Base-by-base conservation (phyloP, 371 early-diverging fungal genomes). In the Mucor irregularis region DNA sequence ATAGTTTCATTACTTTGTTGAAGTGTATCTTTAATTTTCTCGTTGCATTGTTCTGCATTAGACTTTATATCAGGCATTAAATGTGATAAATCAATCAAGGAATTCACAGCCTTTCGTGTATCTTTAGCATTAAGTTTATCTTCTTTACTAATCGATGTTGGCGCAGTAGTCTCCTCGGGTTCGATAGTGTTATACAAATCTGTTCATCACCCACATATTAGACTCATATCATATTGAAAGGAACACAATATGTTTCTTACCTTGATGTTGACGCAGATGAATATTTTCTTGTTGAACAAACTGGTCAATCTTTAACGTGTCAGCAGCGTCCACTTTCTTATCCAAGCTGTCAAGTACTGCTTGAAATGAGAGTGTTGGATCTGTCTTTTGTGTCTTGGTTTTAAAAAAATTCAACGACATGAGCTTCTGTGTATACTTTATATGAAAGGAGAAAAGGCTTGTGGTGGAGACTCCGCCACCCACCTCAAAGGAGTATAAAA, bases 341-440 rank as follows among this genome's bases (percentile, higher is more conserved):
- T 46, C 16, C 29, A 46, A 10, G 19, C 30, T 46, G 26, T 29
- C 17, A 14, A 46, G 6, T 10, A 46, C 46, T 30, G 26, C 11
- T 8, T 46, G 16, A 10, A 29, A 46, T 6, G 24, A 13, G 30
- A 46, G 46, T n/a, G 46, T 29, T 14, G 46, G 29, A 19, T 46
- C 46, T 14, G 46, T 46, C 17, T 46, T 46, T 14, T 28, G 29
- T 10, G 46, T 16, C 1, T 46, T 46, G 2, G 46, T 17, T 9
- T 46, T 46, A 16, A 46, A 46, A 17, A 46, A 30, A 11, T 46
- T 46, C 30, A 46, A 46, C 19, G 46, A 46, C 46, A 46, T 46
- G n/a, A n/a, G n/a, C n/a, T n/a, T n/a, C n/a, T n/a, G n/a, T n/a
- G n/a, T n/a, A n/a, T n/a, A n/a, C n/a, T n/a, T n/a, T n/a, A n/a